Base-by-base conservation (phyloP, 2,329 filamentous ascomycete genomes). In the Albophoma yamanashiensis region DNA sequence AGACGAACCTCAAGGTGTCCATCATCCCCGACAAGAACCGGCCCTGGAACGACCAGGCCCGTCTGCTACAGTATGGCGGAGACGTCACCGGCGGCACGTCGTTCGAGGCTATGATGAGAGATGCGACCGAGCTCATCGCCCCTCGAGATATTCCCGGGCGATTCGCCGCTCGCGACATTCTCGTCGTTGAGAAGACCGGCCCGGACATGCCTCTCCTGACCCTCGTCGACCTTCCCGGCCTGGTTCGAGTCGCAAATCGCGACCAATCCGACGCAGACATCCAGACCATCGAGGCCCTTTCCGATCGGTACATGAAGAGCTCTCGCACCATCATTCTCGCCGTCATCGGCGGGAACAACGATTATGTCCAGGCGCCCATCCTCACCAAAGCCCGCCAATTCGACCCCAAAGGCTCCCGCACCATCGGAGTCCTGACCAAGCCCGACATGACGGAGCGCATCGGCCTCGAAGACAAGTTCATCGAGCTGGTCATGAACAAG, bases 121-220 rank as follows among this genome's bases (percentile, higher is more conserved):
- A 78, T 11, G 79, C 79, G 2, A 79, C 78, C 42, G 77, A 81
- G 38, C 67, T 80, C 47, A 82, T 82, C 60, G 80, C 76, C 14
- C 79, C 71, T 50, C 79, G 71, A 70, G 82, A 75, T 61, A 73
- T 79, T 2, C 77, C 79, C 9, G 79, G 79, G 12, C 74, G 78
- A 5, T 82, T 82, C 59, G 79, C 79, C 1, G 79, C 79, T 25
- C 71, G 74, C 38, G 80, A 83, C 60, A 78, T 85, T 27, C 75
- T 86, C 7, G 78, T 83, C 0, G 77, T 87, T 0, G 83, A 87
- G 64, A 79, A 85, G 66, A 78, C 76, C 14, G 83, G 84, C 0
- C 83, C 83, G 0, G 78, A 83, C 14, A 79, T 82, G 73, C 82
- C 82, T 1, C 76, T 86, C 20, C 70, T 87, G 52, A 87, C 82